A percentile compares a stretch with the other conserved stretches of the same genome.
Conservation (phyloP, 139 green algal genomes). For the Closterium sp. region DNA sequence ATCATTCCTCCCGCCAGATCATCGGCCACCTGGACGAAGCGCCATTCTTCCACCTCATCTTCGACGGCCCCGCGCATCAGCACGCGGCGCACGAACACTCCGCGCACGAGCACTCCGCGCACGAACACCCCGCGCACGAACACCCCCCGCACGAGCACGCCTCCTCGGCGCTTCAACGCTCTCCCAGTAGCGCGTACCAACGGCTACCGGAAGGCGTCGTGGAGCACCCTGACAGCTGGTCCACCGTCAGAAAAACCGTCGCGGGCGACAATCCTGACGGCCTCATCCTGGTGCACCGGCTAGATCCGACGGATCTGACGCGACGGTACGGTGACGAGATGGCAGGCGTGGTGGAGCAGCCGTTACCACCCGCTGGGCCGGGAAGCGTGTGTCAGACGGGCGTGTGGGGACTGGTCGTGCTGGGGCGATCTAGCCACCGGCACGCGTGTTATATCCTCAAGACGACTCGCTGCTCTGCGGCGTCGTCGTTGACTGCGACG, state of each 20-base stretch:
- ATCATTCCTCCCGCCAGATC: neutral
- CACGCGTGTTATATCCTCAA: constrained; percentile 48
- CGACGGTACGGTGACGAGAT: constrained; percentile 30
- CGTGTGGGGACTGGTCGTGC: constrained; percentile 37
- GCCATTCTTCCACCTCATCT: constrained; percentile 41
- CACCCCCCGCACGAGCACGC: neutral
- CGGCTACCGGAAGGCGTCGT: constrained; percentile 9
- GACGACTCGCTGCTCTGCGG: constrained; percentile 10
- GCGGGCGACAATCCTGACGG: constrained; percentile 13
- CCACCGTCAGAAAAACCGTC: neutral
- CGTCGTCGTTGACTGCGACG: neutral
- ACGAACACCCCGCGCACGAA: neutral
- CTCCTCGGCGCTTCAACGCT: too few relatives aligned
- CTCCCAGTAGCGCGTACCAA: neutral
- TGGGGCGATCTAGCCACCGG: constrained; percentile 11
- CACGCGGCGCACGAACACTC: neutral
- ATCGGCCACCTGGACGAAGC: constrained; percentile 23
- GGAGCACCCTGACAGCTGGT: constrained; percentile 6
- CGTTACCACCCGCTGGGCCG: neutral
- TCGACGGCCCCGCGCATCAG: constrained; percentile 7
- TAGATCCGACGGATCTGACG: neutral
- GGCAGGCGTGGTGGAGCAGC: neutral
- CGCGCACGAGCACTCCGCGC: neutral
- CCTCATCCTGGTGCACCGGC: constrained; percentile 36
- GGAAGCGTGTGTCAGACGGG: constrained; percentile 1